These are phyloP conservation scores for Ceratobasidium sp. DNA, from an alignment of 1,284 basidiomycete species.

Conservation along the genomic window DNA sequence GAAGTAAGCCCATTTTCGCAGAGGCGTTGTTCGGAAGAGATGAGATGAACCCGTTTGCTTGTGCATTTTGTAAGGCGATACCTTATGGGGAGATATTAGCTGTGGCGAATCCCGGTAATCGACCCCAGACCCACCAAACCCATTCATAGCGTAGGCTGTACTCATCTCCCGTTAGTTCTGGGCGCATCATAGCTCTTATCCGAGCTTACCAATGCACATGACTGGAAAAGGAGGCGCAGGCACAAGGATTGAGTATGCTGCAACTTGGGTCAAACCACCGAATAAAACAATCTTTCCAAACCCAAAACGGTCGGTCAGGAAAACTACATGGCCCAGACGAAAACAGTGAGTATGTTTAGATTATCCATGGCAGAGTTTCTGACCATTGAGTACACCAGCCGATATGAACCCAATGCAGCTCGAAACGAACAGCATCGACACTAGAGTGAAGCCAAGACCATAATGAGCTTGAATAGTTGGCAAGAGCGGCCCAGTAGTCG, in stretches of 20 bases:
- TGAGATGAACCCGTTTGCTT: constrained; percentile 66
- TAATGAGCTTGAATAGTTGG: constrained; percentile 68
- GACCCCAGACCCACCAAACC: constrained; percentile 62
- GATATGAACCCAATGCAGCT: constrained; percentile 54
- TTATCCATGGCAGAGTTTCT: no score
- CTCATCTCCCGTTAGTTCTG: constrained; percentile 56
- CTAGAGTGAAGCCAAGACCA: constrained; percentile 58
- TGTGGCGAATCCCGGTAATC: background rate
- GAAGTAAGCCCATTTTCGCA: constrained; percentile 71
- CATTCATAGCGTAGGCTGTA: constrained; percentile 64
- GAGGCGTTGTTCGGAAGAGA: constrained; percentile 60
- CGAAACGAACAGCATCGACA: constrained; percentile 63
- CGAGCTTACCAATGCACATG: constrained; percentile 48
- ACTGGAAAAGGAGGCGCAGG: constrained; percentile 71
- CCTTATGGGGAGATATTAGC: constrained; percentile 49
- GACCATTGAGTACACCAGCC: background rate
- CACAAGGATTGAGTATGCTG: constrained; percentile 66
- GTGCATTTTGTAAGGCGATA: constrained; percentile 56
- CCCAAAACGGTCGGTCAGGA: constrained; percentile 39
- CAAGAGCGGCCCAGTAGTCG: constrained; percentile 63
- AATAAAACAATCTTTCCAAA: constrained; percentile 35
- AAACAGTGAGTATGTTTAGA: background rate
- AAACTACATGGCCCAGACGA: constrained; percentile 1
- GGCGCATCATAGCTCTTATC: background rate
- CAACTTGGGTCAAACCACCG: constrained; percentile 50